These are phyloP conservation scores for Dendrobium officinale DNA, from an alignment of 106 monocot genomes.

Conservation along the genomic window DNA sequence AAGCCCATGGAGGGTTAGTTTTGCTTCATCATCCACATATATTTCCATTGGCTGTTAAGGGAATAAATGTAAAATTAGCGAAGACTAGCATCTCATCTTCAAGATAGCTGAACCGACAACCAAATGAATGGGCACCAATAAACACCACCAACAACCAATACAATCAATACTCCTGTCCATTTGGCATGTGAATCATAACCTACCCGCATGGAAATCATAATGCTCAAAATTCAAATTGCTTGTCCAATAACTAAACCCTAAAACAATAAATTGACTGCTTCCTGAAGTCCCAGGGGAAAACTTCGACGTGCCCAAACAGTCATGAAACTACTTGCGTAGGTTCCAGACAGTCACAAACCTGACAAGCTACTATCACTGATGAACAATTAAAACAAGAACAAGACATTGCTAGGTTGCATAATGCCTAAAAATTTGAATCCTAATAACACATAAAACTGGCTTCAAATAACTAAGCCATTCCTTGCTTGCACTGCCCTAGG, in stretches of 20 bases:
- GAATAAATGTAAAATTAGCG: slow-evolving; percentile 22
- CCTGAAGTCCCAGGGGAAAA: neutral
- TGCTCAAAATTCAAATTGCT: neutral
- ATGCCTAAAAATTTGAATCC: neutral
- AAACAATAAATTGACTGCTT: neutral
- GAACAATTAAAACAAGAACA: neutral
- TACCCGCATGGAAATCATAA: neutral
- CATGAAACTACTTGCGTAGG: too few relatives aligned
- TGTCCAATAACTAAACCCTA: neutral
- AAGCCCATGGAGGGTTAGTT: slow-evolving; percentile 89
- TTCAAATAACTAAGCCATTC: neutral
- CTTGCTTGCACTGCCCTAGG: neutral
- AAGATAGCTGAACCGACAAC: slow-evolving; percentile 17
- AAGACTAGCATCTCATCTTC: slow-evolving; percentile 18
- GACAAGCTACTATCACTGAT: neutral
- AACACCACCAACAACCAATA: neutral
- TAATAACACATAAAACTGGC: neutral
- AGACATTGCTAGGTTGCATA: neutral
- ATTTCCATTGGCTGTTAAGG: slow-evolving; percentile 99
- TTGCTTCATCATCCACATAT: slow-evolving; percentile 99
- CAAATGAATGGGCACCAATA: slow-evolving; percentile 34
- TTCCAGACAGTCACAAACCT: slow-evolving; percentile 1
- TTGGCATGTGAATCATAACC: neutral
- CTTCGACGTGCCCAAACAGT: neutral
- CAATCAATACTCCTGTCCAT: neutral